Conservation (phyloP, 169 alveolate species). For the Toxoplasma gondii region DNA sequence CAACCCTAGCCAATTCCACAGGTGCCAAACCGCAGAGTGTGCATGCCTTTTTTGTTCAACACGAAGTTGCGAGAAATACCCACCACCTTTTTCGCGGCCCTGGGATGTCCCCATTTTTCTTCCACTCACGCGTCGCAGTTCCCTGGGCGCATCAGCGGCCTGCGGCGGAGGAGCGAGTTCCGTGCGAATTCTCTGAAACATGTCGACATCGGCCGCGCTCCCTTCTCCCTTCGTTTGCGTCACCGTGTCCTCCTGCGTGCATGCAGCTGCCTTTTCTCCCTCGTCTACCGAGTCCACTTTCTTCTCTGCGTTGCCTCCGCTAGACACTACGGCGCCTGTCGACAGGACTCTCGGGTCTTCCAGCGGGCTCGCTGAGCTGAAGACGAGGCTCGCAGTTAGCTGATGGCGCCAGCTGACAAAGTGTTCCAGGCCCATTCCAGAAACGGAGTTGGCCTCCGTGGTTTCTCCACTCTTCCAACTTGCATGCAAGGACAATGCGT, state of each 20-base stretch:
- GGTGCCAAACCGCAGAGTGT: no score
- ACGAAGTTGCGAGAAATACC: no score
- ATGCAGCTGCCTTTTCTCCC: background rate
- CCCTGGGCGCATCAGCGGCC: conserved; percentile 51
- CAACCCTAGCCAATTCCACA: no score
- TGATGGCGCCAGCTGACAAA: conserved; percentile 33
- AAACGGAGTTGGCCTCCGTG: background rate
- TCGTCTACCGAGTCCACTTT: background rate
- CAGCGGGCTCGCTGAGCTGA: conserved; percentile 10
- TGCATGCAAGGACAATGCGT: background rate
- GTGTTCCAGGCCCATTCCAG: background rate
- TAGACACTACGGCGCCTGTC: no score
- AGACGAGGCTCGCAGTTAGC: conserved; percentile 2
- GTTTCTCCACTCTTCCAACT: background rate
- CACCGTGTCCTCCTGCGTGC: background rate
- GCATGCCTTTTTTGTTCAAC: no score
- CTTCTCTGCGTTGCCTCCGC: background rate
- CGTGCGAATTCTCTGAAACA: background rate
- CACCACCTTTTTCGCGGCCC: no score
- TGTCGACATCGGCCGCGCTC: background rate
- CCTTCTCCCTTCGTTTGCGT: background rate
- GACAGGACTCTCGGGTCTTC: background rate
- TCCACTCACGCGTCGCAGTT: conserved; percentile 17
- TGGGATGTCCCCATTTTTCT: background rate
- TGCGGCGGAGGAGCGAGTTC: conserved; percentile 38